Conservation (phyloP, 1,284 basidiomycete genomes). For the Spongiforma sp. region DNA sequence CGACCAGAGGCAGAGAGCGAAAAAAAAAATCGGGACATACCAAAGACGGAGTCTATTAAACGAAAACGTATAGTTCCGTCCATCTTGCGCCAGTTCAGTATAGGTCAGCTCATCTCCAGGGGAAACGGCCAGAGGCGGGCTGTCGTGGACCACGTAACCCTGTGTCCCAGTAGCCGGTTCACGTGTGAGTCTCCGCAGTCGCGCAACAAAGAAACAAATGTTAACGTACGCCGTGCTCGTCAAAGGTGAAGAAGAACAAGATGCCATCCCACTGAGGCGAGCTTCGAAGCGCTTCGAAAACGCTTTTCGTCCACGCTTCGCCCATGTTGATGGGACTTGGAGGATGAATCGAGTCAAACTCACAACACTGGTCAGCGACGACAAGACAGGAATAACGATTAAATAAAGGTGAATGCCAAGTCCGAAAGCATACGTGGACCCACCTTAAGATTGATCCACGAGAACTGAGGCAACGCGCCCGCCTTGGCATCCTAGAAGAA, state of each 20-base stretch:
- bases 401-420: background rate
- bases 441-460: slow-evolving; percentile 34
- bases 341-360: slow-evolving; percentile 34
- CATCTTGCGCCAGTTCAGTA: slow-evolving; percentile 27
- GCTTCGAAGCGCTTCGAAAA: slow-evolving; percentile 30
- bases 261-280: slow-evolving; percentile 29
- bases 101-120: slow-evolving; percentile 31
- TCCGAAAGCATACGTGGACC: background rate
- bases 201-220: background rate
- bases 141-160: slow-evolving; percentile 33
- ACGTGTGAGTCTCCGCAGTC: background rate
- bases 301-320: slow-evolving; percentile 28
- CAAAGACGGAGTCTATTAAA: slow-evolving; percentile 33
- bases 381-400: too few relatives aligned
- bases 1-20: background rate
- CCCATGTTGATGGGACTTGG: slow-evolving; percentile 32
- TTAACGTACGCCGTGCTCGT: slow-evolving; percentile 29
- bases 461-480: slow-evolving; percentile 30
- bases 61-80: slow-evolving; percentile 26
- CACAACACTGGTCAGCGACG: slow-evolving; percentile 27
- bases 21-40: slow-evolving; percentile 9
- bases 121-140: slow-evolving; percentile 28
- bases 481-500: slow-evolving; percentile 29
- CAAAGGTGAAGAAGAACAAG: slow-evolving; percentile 32
- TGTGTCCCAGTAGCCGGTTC: slow-evolving; percentile 1